These are phyloP conservation scores for Aspergillus incahuasiensis DNA, from an alignment of 495 filamentous ascomycete genomes.

Conservation along the genomic window DNA sequence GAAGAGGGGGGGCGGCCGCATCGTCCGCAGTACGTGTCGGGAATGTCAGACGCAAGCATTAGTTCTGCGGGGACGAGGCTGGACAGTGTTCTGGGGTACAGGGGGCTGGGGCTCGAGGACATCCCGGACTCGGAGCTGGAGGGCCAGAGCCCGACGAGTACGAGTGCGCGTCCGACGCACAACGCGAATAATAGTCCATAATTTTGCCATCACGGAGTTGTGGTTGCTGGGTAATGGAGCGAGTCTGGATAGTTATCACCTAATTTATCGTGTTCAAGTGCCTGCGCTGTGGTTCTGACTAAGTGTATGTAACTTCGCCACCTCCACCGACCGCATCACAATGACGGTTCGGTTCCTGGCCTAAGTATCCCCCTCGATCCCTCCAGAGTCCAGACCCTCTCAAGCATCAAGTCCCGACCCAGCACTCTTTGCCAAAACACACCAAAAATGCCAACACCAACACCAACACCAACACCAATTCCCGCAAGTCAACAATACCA, in stretches of 20 bases:
- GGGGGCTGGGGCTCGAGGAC: conserved; percentile 8
- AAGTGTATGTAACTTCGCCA: neutral
- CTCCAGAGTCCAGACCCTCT: too few relatives aligned
- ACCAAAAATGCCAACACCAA: neutral
- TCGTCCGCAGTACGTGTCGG: conserved; percentile 11
- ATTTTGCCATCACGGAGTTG: neutral
- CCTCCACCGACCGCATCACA: neutral
- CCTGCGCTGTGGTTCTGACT: neutral
- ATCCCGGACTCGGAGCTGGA: neutral
- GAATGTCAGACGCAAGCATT: conserved; percentile 13
- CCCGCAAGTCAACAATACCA: conserved; percentile 32
- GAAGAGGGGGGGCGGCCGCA: conserved; percentile 1
- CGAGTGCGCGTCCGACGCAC: neutral
- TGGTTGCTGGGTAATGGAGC: too few relatives aligned
- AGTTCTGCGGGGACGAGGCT: conserved; percentile 13
- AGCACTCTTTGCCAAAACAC: too few relatives aligned
- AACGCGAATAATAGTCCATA: neutral
- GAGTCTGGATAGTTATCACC: too few relatives aligned
- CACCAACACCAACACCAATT: neutral
- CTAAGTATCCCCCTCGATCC: too few relatives aligned
- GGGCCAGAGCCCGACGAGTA: neutral
- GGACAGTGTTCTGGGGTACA: neutral
- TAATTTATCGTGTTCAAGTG: too few relatives aligned
- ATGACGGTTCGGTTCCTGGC: too few relatives aligned
- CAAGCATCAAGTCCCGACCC: too few relatives aligned